Evolutionary conservation across 176 grass and related monocot genomes (phyloP), one percentile per base, ranked within the genome.

Genomic region (Bothriochloa decipiens): DNA sequence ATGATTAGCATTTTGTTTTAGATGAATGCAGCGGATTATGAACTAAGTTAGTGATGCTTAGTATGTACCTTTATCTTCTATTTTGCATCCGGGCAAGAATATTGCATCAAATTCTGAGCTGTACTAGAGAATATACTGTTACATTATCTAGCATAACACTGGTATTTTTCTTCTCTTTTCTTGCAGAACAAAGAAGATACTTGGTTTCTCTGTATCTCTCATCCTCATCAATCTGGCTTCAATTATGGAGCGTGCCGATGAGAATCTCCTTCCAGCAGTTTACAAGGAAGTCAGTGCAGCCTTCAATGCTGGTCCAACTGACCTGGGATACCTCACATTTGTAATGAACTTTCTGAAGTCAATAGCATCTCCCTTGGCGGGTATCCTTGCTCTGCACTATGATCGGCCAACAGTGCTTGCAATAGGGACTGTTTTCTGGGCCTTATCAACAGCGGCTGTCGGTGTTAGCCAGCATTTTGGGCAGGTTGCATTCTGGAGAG

Each of bases 231-330:
- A 97, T 77, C 23, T 97, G 61, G 95, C 89, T 81, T 95, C 95
- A 9, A 91, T 97, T 23, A 88, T 97, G 86, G 92, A 97, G 86
- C 95, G 92, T 63, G 95, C 95, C 15, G 95, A 97, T 78, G 95
- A 97, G 92, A 92, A 87, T 87, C 92, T 97, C 65, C 86, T 97
- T 74, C 95, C 95, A 50, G 86, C 95, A 50, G 95, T 97, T 88
- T 97, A 97, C 84, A 97, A 94, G 82, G 95, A 94, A 94, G 92
- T 97, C 78, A 97, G 92, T 79, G 88, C 86, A 84, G 82, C 92
- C 57, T 97, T 97, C 83, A 89, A 94, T 78, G 95, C 83, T 67
- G 95, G 92, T 65, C 95, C 95, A 70, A 82, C 91, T 63, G 95
- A 97, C 74, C 92, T 97, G 69, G 95, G 95, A 75, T 97, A 94